phyloP scores from a whole-genome alignment of 73 alveolate genomes.

The Halteria grandinella region DNA sequence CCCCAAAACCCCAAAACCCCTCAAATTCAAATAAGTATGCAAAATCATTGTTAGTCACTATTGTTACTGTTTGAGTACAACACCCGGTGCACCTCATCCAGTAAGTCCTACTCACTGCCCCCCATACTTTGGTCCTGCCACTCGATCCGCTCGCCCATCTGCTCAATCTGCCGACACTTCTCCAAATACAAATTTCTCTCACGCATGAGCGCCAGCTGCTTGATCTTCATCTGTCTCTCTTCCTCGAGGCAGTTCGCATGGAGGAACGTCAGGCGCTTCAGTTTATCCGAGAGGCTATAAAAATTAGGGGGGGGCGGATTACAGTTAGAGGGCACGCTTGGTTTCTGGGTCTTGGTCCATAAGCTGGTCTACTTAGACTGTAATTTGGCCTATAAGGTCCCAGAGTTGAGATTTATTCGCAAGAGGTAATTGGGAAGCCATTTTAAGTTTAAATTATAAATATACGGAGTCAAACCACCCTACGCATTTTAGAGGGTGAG shows the following conservation, averaged over 20 bases:
- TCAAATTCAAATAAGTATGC: too few relatives aligned
- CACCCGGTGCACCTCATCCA: constrained; percentile 25
- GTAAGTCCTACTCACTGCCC: constrained; percentile 8
- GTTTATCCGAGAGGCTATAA: constrained; percentile 53
- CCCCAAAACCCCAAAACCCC: too few relatives aligned
- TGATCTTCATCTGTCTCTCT: constrained; percentile 58
- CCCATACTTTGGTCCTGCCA: constrained; percentile 56
- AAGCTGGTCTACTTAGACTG: constrained; percentile 39
- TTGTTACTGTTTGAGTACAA: constrained; percentile 23
- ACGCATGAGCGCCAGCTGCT: constrained; percentile 65
- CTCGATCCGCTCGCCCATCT: constrained; percentile 50
- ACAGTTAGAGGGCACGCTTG: constrained; percentile 37
- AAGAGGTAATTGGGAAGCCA: too few relatives aligned
- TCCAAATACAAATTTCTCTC: constrained; percentile 68
- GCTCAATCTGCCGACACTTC: constrained; percentile 68
- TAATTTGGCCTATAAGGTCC: constrained; percentile 42
- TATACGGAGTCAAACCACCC: too few relatives aligned
- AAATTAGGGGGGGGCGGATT: not conserved
- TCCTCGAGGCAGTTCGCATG: constrained; percentile 49
- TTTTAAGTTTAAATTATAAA: too few relatives aligned
- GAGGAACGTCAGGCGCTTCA: constrained; percentile 33
- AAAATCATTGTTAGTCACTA: not conserved
- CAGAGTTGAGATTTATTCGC: constrained; percentile 36
- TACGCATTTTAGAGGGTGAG: too few relatives aligned
- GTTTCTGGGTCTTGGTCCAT: constrained; percentile 51